Base-by-base conservation (phyloP, 2,329 filamentous ascomycete genomes). In the Arachnomyces sp. region DNA sequence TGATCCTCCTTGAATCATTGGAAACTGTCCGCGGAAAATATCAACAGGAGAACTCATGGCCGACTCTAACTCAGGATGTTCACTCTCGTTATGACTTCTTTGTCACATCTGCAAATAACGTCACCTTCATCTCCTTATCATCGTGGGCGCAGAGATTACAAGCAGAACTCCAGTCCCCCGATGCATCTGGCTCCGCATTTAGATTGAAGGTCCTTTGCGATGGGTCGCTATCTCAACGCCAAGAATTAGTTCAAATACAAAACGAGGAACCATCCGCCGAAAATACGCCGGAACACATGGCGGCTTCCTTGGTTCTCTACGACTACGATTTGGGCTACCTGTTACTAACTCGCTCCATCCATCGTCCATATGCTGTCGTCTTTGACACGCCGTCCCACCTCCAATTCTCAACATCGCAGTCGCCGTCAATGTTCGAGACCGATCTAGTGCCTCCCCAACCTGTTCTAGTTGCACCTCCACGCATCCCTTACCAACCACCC, bases 301-400 rank as follows among this genome's bases (percentile, higher is more conserved):
- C 71, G 4, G 59, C 67, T 14, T 68, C 65, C 38, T 60, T 77
- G n/a, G 64, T 74, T 16, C 65, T 80, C 28, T 64, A 73, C 36
- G 73, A 79, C 45, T 68, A 69, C 8, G 72, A 75, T 43, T 54
- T 79, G 20, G 77, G 76, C 7, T 77, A 78, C 49, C 60, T 81
- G 18, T 55, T 81, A 33, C 61, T 77, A 29, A 75, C 71, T 16
- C 64, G 62, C 17, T 61, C 63, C 28, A 61, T 63, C 6, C 66
- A 65, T 34, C 66, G 68, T 45, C 69, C 70, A 2, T 69, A 68
- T 48, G 76, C 69, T 20, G 72, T 67, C 3, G 58, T 64, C 38
- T 67, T 76, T 35, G 74, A 79, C 48, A 60, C 68, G 6, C 67
- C 72, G 6, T 62, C 43, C 40, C 43, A 55, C 33, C 49, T 55